Base-by-base conservation (phyloP, 305 asterid genomes). In the Solanum hybrid region DNA sequence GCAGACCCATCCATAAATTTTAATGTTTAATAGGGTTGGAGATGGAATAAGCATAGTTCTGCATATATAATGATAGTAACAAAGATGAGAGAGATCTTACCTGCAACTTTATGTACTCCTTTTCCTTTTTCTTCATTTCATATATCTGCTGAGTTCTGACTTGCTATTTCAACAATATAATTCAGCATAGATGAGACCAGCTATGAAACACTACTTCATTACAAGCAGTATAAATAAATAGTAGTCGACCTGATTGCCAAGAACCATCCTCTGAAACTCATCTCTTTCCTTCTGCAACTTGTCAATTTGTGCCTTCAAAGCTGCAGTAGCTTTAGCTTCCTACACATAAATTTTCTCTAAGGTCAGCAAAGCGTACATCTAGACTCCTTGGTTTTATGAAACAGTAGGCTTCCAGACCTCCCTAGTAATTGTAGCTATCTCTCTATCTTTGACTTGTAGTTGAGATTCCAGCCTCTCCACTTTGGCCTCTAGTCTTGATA, bases 81-180 rank as follows among this genome's bases (percentile, higher is more conserved):
- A 34, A 24, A 78, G 56, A 10, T 69, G 78, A 64, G 29, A 85
- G 88, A 84, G 4, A 91, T 64, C 91, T 42, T 69, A 95, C 99
- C 98, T 97, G 99, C 89, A 97, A 92, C 95, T 97, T 97, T 42
- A 95, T 93, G 89, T 95, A 96, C 88, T 97, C 99, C 82, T 96
- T 96, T 91, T 97, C 99, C 91, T 96, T 95, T 92, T 97, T 97
- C 98, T 97, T 97, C 98, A 95, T 96, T 95, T 97, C 99, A 92
- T 97, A 95, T 88, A 96, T 93, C 91, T 97, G 99, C 86, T 97
- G 99, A 90, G 95, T 96, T 95, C 94, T 92, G 88, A 95, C 99
- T 97, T 97, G 99, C 99, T 97, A 93, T 90, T 80, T 27, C 81
- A 71, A 72, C 91, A 91, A 81, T 31, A 73, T 31, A 85, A 87